Percentiles rank a stretch among this genome's conserved stretches.
Conservation (phyloP, 2,329 filamentous ascomycete genomes). For the Colletotrichum higginsianum region DNA sequence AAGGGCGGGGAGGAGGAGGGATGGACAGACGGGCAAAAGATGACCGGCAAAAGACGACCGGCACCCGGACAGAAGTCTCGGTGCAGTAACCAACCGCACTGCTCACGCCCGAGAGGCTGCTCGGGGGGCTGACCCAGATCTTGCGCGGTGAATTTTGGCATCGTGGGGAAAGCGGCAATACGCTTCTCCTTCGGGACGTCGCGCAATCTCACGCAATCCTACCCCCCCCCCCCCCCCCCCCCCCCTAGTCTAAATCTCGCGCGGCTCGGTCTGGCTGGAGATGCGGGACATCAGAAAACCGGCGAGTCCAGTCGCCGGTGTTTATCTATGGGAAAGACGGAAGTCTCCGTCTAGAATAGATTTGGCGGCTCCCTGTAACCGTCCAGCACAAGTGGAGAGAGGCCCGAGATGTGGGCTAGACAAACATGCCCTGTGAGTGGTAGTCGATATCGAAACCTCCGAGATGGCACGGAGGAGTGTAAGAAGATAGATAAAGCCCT, state of each 20-base stretch:
- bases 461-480: background rate
- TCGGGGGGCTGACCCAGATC: constrained; percentile 1
- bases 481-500: background rate
- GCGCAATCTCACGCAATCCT: constrained; percentile 15
- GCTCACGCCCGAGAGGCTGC: background rate
- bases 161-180: constrained; percentile 23
- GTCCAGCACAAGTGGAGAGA: constrained; percentile 14
- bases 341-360: no score
- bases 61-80: background rate
- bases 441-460: background rate
- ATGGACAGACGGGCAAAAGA: constrained; percentile 2
- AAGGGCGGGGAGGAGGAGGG: no score
- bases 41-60: background rate
- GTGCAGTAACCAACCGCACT: background rate
- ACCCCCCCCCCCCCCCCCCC: background rate
- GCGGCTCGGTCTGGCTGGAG: constrained; percentile 6
- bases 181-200: constrained; percentile 8
- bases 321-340: no score
- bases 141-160: constrained; percentile 8
- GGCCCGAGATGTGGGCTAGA: background rate
- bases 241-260: background rate
- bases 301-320: constrained; percentile 2
- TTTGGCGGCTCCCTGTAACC: background rate
- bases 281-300: constrained; percentile 15
- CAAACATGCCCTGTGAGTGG: background rate